phyloP scores from a whole-genome alignment of 83 land plant species.

The Diphasiastrum complanatum region DNA sequence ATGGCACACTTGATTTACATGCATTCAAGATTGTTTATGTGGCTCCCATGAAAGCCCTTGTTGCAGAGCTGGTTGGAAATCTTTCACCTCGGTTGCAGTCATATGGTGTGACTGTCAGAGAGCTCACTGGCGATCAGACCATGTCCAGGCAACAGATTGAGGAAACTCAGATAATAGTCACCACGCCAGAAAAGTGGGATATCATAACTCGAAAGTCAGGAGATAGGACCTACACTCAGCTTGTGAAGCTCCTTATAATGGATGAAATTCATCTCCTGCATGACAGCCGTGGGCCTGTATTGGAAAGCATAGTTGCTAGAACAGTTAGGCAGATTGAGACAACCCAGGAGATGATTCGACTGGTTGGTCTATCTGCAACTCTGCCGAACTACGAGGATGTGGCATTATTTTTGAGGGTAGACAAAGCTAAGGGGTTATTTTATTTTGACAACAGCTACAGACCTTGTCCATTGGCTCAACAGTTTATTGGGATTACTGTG shows the following conservation, averaged over 20 bases:
- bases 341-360: slow-evolving; percentile 5
- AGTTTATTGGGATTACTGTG: slow-evolving; percentile 7
- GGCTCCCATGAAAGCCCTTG: slow-evolving; percentile 13
- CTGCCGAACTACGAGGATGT: slow-evolving; percentile 14
- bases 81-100: neutral
- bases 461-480: slow-evolving; percentile 7
- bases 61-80: slow-evolving; percentile 14
- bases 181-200: no score
- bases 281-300: slow-evolving; percentile 9
- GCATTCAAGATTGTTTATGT: slow-evolving; percentile 5
- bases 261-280: slow-evolving; percentile 14
- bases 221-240: slow-evolving; percentile 7
- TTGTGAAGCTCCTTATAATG: slow-evolving; percentile 8
- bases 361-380: slow-evolving; percentile 9
- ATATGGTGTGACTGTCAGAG: slow-evolving; percentile 1
- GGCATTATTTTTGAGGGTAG: slow-evolving; percentile 3
- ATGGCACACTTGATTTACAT: slow-evolving; percentile 6
- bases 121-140: slow-evolving; percentile 10
- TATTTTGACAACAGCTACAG: slow-evolving; percentile 14
- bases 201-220: slow-evolving; percentile 15
- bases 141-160: slow-evolving; percentile 9
- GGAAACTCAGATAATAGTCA: slow-evolving; percentile 11
- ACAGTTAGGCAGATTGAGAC: slow-evolving; percentile 9
- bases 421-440: slow-evolving; percentile 8
- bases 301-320: slow-evolving; percentile 12